Percentiles rank a stretch among this genome's conserved stretches.
These are phyloP conservation scores for Pseudopyricularia javanii DNA, from an alignment of 2,329 filamentous ascomycete species.

Conservation along the genomic window DNA sequence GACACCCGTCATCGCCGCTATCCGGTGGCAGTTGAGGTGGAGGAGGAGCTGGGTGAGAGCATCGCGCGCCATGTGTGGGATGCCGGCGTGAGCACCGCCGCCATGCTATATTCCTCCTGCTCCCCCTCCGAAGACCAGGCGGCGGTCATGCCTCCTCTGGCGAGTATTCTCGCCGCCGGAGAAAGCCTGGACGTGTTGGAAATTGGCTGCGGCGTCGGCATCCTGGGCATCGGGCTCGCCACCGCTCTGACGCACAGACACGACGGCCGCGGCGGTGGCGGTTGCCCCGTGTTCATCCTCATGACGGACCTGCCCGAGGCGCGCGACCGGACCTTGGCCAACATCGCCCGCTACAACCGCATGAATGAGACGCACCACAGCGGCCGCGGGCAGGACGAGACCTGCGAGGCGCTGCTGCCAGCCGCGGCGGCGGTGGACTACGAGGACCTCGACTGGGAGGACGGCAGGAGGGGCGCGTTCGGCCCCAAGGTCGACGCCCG, in stretches of 20 bases:
- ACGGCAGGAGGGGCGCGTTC: constrained; percentile 31
- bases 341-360: constrained; percentile 21
- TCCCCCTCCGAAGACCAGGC: constrained; percentile 9
- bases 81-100: constrained; percentile 34
- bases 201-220: constrained; percentile 44
- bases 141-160: constrained; percentile 10
- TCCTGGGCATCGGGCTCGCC: constrained; percentile 37
- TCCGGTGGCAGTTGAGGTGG: constrained; percentile 24
- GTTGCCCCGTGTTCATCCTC: constrained; percentile 7
- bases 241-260: constrained; percentile 6
- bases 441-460: constrained; percentile 46
- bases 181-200: constrained; percentile 33
- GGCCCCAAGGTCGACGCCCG: constrained; percentile 23
- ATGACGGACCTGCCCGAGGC: constrained; percentile 45
- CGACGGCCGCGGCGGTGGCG: not conserved
- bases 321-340: constrained; percentile 32
- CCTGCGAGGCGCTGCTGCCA: not conserved
- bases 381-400: constrained; percentile 4
- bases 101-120: constrained; percentile 16
- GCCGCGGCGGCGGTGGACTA: constrained; percentile 23
- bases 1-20: constrained; percentile 1
- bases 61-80: constrained; percentile 50
- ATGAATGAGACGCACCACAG: constrained; percentile 2
- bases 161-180: not conserved
- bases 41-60: constrained; percentile 47